These are phyloP conservation scores for Fusarium kyushuense DNA, from an alignment of 2,329 filamentous ascomycete species.

Conservation along the genomic window DNA sequence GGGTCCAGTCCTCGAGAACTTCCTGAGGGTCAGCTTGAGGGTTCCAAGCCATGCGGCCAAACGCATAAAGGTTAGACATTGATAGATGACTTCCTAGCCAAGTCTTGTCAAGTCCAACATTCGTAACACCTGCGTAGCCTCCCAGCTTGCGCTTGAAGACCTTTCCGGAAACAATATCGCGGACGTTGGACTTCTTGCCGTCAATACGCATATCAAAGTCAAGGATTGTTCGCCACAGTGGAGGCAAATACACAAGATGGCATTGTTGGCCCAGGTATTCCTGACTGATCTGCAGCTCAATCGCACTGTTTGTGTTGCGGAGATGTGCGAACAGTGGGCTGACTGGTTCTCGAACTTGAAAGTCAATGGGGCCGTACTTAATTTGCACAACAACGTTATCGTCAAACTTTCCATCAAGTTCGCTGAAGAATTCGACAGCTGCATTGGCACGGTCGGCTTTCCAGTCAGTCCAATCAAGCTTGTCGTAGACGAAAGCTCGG, in stretches of 20 bases:
- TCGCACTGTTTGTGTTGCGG: constrained; percentile 60
- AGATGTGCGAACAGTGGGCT: constrained; percentile 72
- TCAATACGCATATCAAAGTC: constrained; percentile 76
- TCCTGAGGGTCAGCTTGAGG: constrained; percentile 57
- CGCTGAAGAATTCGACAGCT: constrained; percentile 74
- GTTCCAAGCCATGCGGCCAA: constrained; percentile 75
- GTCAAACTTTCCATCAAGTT: constrained; percentile 73
- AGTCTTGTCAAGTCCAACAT: constrained; percentile 73
- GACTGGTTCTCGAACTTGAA: constrained; percentile 76
- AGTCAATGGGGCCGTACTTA: constrained; percentile 81
- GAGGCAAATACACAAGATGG: constrained; percentile 75
- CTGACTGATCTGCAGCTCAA: constrained; percentile 75
- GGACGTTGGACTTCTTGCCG: constrained; percentile 64
- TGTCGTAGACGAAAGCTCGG: constrained; percentile 78
- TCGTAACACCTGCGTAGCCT: constrained; percentile 75
- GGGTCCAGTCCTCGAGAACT: constrained; percentile 74
- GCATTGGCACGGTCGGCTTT: constrained; percentile 75
- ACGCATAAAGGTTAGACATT: constrained; percentile 79
- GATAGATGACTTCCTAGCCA: constrained; percentile 78
- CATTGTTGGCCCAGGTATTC: constrained; percentile 79
- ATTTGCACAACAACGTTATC: constrained; percentile 79
- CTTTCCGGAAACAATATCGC: constrained; percentile 71
- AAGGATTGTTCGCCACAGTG: constrained; percentile 75
- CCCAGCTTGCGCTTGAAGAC: constrained; percentile 68
- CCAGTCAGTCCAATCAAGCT: constrained; percentile 64